A percentile compares a stretch with the other conserved stretches of the same genome.
These are phyloP conservation scores for Amaranthus tricolor DNA, from an alignment of 179 eudicot species.

Conservation along the genomic window DNA sequence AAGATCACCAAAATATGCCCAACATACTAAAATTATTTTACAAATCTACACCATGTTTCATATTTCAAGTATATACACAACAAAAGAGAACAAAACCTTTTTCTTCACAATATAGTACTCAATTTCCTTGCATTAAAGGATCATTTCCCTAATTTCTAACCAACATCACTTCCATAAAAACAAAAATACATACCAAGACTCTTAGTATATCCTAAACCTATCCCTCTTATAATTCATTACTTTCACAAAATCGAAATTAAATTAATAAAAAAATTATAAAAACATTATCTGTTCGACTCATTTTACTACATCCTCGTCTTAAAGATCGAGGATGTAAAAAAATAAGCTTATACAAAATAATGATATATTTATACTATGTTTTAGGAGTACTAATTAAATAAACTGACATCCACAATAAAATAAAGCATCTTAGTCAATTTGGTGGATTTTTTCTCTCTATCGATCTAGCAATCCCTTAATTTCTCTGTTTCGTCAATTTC, in stretches of 20 bases:
- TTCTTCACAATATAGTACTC: neutral
- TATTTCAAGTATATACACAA: neutral
- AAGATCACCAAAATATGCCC: neutral
- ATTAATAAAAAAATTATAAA: no score
- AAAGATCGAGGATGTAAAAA: no score
- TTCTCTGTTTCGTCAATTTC: constrained; percentile 24
- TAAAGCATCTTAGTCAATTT: neutral
- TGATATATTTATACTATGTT: no score
- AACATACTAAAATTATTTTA: neutral
- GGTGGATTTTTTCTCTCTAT: constrained; percentile 29
- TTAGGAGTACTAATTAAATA: no score
- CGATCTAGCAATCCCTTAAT: constrained; percentile 38
- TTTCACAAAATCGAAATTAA: neutral
- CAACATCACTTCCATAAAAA: constrained; percentile 5
- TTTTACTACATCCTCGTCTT: no score
- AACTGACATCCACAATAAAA: neutral
- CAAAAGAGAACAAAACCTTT: neutral
- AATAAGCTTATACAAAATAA: no score
- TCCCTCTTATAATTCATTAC: neutral
- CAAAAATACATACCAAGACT: neutral
- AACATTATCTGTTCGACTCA: no score
- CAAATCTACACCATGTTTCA: neutral
- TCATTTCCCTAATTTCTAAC: neutral
- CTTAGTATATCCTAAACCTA: constrained; percentile 2
- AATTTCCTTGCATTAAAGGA: neutral